Percentiles rank a stretch among this genome's conserved stretches.
Evolutionary conservation across 176 grass and related monocot species (phyloP).

Genomic region (Neostapfia colusana): DNA sequence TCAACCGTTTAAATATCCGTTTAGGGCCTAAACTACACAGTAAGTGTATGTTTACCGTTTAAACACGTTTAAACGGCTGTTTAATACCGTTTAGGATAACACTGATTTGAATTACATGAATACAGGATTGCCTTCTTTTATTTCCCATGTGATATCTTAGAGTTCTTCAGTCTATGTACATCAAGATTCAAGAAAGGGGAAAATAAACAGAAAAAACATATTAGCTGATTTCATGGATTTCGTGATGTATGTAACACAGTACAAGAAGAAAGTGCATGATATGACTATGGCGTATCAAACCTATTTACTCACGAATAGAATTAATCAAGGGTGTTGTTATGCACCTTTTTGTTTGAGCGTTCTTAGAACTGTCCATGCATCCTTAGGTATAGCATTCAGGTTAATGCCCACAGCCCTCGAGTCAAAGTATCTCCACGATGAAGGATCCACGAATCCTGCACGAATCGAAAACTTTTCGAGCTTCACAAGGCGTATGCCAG

Average conservation of each 20-base stretch:
- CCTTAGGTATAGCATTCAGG: constrained; percentile 37
- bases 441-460: constrained; percentile 66
- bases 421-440: constrained; percentile 59
- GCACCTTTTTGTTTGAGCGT: constrained; percentile 56
- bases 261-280: constrained; percentile 32
- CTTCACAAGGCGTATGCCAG: neutral
- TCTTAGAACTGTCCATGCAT: constrained; percentile 53
- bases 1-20: too few species aligned
- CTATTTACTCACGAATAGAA: constrained; percentile 11
- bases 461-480: constrained; percentile 22
- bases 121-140: neutral
- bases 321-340: constrained; percentile 5
- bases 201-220: neutral
- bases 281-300: constrained; percentile 26
- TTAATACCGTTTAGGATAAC: too few species aligned
- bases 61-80: too few species aligned
- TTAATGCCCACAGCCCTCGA: constrained; percentile 61
- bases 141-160: neutral
- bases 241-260: neutral
- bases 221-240: constrained; percentile 15
- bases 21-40: too few species aligned
- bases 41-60: too few species aligned
- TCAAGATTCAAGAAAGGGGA: neutral
- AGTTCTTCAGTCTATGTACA: neutral
- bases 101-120: neutral